Conservation (phyloP, 345 rosid genomes). For the Hirschfeldia incana region DNA sequence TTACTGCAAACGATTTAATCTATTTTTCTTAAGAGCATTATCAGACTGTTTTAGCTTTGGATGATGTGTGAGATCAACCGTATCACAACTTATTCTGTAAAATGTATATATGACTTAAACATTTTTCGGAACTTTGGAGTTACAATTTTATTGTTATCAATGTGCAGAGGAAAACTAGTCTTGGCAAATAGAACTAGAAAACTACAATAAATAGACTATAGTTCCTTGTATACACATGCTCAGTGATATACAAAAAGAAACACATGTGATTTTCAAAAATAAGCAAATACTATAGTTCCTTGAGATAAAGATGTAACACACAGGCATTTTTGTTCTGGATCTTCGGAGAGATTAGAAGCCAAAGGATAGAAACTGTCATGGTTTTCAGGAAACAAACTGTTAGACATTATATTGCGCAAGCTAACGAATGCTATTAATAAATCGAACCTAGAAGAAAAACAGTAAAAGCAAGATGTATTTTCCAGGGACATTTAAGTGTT, state of each 20-base stretch:
- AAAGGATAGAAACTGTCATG: not conserved
- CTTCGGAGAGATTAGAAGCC: not conserved
- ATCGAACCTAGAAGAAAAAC: not conserved
- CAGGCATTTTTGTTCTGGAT: not conserved
- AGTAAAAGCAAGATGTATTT: not conserved
- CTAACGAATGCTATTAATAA: not conserved
- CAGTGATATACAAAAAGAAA: too few relatives aligned
- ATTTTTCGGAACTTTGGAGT: not conserved
- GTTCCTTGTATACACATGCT: too few relatives aligned
- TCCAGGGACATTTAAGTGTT: conserved; percentile 3
- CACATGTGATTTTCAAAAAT: too few relatives aligned
- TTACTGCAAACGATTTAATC: too few relatives aligned
- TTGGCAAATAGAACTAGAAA: not conserved
- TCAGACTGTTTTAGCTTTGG: too few relatives aligned
- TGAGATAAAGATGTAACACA: not conserved
- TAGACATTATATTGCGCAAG: not conserved
- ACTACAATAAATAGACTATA: not conserved
- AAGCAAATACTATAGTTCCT: too few relatives aligned
- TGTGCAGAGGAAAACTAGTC: not conserved
- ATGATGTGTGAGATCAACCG: too few relatives aligned
- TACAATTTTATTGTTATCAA: not conserved
- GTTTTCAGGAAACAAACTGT: not conserved
- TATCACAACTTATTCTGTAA: too few relatives aligned
- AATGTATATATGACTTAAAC: not conserved
- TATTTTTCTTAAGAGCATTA: too few relatives aligned